phyloP scores from a whole-genome alignment of 805 yeast species.

The Candida glaebosa region DNA sequence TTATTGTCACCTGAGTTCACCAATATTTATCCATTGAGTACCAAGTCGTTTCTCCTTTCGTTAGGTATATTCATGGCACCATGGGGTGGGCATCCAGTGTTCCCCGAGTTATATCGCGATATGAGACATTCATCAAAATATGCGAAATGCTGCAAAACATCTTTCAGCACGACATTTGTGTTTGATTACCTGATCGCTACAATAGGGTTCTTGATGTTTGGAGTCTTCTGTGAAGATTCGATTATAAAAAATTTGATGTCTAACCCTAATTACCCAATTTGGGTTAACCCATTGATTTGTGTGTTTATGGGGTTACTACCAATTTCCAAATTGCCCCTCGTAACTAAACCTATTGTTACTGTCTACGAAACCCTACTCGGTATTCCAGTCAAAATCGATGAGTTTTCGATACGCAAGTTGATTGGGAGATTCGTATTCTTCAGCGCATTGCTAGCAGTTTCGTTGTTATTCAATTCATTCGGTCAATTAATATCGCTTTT shows the following conservation, averaged over 20 bases:
- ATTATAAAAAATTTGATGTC: conserved; percentile 71
- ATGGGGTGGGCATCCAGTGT: conserved; percentile 82
- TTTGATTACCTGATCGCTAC: conserved; percentile 62
- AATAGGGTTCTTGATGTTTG: conserved; percentile 79
- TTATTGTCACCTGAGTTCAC: conserved; percentile 45
- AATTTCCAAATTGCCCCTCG: conserved; percentile 38
- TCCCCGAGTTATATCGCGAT: conserved; percentile 69
- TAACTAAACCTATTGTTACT: conserved; percentile 36
- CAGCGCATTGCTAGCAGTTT: conserved; percentile 17
- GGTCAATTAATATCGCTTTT: conserved; percentile 39
- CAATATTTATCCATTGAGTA: conserved; percentile 27
- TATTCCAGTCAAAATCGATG: conserved; percentile 8
- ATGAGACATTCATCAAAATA: conserved; percentile 68
- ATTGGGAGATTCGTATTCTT: conserved; percentile 21
- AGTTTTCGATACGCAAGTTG: conserved; percentile 1
- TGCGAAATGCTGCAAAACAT: conserved; percentile 46
- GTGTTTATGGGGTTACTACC: conserved; percentile 37
- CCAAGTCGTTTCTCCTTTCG: conserved; percentile 42
- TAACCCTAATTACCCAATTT: conserved; percentile 64
- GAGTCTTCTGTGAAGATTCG: conserved; percentile 62
- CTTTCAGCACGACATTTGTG: conserved; percentile 55
- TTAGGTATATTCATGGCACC: conserved; percentile 74
- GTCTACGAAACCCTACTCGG: conserved; percentile 30
- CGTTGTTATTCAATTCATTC: conserved; percentile 34
- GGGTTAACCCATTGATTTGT: conserved; percentile 37